A percentile compares a stretch with the other conserved stretches of the same genome.
Conservation (phyloP, 176 grass and related monocot genomes). For the Triticum urartu region DNA sequence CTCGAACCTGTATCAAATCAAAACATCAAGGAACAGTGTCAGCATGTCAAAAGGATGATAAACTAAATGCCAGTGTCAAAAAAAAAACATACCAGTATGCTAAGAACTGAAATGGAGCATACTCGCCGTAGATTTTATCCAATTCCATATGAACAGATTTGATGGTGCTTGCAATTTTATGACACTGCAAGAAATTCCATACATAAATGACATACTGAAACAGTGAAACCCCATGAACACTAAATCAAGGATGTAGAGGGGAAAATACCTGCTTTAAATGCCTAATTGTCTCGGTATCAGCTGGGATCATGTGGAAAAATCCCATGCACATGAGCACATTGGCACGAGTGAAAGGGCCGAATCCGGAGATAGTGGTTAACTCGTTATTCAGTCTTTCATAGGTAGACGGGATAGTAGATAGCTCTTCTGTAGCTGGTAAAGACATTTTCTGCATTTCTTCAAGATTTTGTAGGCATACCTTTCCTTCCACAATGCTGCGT, state of each 20-base stretch:
- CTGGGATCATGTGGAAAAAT: constrained; percentile 65
- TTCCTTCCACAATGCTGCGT: constrained; percentile 47
- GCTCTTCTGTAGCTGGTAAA: constrained; percentile 14
- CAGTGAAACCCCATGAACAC: not conserved
- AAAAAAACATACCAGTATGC: constrained; percentile 68
- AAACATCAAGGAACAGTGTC: not conserved
- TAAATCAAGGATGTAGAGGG: not conserved
- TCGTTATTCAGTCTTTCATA: constrained; percentile 54
- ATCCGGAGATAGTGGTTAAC: constrained; percentile 48
- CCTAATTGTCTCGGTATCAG: constrained; percentile 70
- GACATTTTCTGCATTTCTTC: constrained; percentile 46
- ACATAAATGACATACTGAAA: not conserved
- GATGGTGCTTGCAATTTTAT: constrained; percentile 48
- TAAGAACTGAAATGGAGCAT: constrained; percentile 79
- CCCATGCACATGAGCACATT: constrained; percentile 91
- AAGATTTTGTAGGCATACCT: constrained; percentile 44
- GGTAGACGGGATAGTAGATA: constrained; percentile 8
- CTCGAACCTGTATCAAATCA: constrained; percentile 55
- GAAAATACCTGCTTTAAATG: constrained; percentile 63
- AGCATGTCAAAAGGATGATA: not conserved
- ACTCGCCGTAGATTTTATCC: constrained; percentile 55
- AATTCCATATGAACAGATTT: constrained; percentile 46
- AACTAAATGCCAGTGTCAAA: constrained; percentile 14
- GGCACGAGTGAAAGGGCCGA: constrained; percentile 80
- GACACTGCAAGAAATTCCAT: constrained; percentile 49